Conservation (phyloP, 2,329 filamentous ascomycete species). For the Paecilomyces formosus region DNA sequence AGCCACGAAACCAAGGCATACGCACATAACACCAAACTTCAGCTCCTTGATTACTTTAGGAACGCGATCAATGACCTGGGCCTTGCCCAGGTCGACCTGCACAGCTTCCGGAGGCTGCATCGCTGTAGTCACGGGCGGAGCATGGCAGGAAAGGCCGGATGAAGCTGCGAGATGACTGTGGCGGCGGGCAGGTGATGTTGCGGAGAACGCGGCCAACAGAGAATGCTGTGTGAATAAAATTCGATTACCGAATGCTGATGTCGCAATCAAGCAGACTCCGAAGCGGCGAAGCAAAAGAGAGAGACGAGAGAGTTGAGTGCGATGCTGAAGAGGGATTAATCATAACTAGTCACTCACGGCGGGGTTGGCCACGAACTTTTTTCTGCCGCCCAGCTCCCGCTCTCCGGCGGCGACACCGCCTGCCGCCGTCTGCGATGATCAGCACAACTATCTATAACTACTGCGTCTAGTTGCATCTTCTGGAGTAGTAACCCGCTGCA, state of each 20-base stretch:
- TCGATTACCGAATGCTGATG: neutral
- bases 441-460: neutral
- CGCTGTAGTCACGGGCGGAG: constrained; percentile 25
- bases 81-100: constrained; percentile 55
- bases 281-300: neutral
- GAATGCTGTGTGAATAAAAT: neutral
- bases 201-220: neutral
- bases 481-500: too few relatives aligned
- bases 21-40: constrained; percentile 86
- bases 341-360: constrained; percentile 2
- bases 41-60: constrained; percentile 90
- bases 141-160: constrained; percentile 20
- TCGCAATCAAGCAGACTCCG: neutral
- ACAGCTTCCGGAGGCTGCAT: constrained; percentile 37
- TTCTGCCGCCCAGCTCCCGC: constrained; percentile 15
- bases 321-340: constrained; percentile 2
- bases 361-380: constrained; percentile 22
- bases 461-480: too few relatives aligned
- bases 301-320: neutral
- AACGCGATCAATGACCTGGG: constrained; percentile 80
- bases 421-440: neutral
- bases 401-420: neutral
- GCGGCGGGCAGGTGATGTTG: neutral
- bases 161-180: neutral
- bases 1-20: constrained; percentile 2